Percentiles rank a stretch among this genome's conserved stretches.
Conservation (phyloP, 2,329 filamentous ascomycete genomes). For the Cytospora piceicola region DNA sequence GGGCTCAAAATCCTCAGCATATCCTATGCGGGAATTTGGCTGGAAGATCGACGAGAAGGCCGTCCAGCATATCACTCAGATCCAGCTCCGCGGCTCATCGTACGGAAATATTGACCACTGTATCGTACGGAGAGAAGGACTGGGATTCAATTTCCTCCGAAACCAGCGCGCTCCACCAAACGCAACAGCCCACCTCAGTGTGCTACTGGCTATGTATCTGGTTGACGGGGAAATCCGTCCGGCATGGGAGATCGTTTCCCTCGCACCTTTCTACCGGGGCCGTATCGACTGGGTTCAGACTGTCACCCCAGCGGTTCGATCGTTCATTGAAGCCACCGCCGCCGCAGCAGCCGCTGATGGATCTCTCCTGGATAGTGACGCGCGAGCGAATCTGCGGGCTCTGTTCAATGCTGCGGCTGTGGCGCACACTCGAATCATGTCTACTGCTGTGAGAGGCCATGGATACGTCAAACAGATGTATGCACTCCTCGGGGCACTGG, state of each 20-base stretch:
- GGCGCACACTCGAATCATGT: constrained; percentile 15
- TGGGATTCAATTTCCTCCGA: constrained; percentile 25
- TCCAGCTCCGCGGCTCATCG: neutral
- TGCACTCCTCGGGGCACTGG: constrained; percentile 15
- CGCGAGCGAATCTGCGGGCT: neutral
- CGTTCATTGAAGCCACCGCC: constrained; percentile 26
- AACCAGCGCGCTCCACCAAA: constrained; percentile 22
- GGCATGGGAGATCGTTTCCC: constrained; percentile 30
- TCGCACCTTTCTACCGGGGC: constrained; percentile 22
- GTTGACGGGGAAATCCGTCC: constrained; percentile 28
- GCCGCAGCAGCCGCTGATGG: neutral
- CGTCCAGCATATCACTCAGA: constrained; percentile 16
- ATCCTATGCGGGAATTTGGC: neutral
- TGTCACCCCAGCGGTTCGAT: constrained; percentile 23
- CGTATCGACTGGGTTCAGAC: constrained; percentile 32
- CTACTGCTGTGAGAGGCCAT: constrained; percentile 16
- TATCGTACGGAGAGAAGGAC: constrained; percentile 5
- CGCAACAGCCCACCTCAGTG: constrained; percentile 28
- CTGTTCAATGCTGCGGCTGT: neutral
- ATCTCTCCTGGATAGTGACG: neutral
- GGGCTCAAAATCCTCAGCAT: neutral
- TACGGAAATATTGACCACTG: constrained; percentile 27
- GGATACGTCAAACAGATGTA: constrained; percentile 29
- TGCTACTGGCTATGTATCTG: constrained; percentile 27
- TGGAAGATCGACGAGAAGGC: neutral